A percentile compares a stretch with the other conserved stretches of the same genome.
Conservation (phyloP, 176 grass and related monocot genomes). For the Tillandsia fasciculata region DNA sequence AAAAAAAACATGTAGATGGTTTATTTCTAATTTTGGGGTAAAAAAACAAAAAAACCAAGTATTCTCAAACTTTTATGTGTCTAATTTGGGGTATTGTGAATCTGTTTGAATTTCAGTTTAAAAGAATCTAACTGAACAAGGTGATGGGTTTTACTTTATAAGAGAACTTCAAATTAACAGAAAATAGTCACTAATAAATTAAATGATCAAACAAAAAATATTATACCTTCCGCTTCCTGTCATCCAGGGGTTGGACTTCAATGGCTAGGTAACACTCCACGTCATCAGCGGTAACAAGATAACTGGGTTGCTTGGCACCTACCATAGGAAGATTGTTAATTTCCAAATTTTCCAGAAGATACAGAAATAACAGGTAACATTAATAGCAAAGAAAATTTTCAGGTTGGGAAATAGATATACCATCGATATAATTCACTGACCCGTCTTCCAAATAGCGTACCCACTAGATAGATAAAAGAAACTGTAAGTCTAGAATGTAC, state of each 20-base stretch:
- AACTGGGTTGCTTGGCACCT: conserved; percentile 74
- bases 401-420: conserved; percentile 30
- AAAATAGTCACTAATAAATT: neutral
- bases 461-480: conserved; percentile 42
- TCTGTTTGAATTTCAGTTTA: no score
- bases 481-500: no score
- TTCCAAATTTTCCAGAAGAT: conserved; percentile 10
- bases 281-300: conserved; percentile 95
- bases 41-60: no score
- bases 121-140: no score
- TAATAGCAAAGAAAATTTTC: neutral
- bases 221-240: conserved; percentile 81
- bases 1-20: neutral
- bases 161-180: no score
- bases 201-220: neutral
- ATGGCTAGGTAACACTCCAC: conserved; percentile 80
- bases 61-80: no score
- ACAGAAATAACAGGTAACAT: neutral
- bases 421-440: conserved; percentile 85
- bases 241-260: conserved; percentile 92
- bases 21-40: neutral
- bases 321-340: conserved; percentile 17
- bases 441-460: conserved; percentile 88
- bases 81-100: no score
- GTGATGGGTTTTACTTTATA: no score